Base-by-base conservation (phyloP, 2,329 filamentous ascomycete genomes). In the Mycogone perniciosa region DNA sequence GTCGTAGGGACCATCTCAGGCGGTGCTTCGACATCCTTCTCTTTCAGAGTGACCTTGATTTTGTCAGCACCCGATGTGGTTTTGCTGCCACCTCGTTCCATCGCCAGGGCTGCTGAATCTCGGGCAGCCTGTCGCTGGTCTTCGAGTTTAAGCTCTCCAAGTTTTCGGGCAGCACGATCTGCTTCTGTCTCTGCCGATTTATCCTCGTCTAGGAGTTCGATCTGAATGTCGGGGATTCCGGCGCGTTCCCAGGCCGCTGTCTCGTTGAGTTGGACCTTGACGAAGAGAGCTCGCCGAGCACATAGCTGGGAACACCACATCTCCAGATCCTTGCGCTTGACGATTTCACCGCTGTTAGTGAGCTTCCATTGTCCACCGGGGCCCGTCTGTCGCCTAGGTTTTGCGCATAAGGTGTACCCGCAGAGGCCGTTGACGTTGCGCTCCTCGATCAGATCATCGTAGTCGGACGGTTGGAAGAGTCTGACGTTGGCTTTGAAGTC, bases 281-380 rank as follows among this genome's bases (percentile, higher is more conserved):
- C 77, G 67, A 90, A 96, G 57, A 95, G 75, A 2, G 88, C 90
- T 44, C 88, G 79, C 57, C 82, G 80, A 2, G 88, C 88, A 70
- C 93, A 99, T 37, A 76, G 76, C 49, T 85, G 76, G 0, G 85
- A 88, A 68, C 93, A 99, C 89, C 90, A 99, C 68, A 84, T 86
- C 70, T 93, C 88, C 11, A 91, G 68, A 62, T 89, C 82, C 57
- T 82, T 81, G 48, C 78, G 81, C 53, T 81, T 78, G 29, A 95
- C 82, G 44, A 96, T 85, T 56, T 76, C 77, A 67, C 65, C 73
- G 55, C 63, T 70, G 52, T 71, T 69, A 26, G 86, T 71, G 31
- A 93, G 76, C 62, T 87, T 85, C 71, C 84, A 91, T 56, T 82
- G 80, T 11, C 82, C 84, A 1, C 76, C 78, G 8, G 74, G 71